Percentiles rank a stretch among this genome's conserved stretches.
Conservation (phyloP, 2,329 filamentous ascomycete species). For the Blastomyces percursus region DNA sequence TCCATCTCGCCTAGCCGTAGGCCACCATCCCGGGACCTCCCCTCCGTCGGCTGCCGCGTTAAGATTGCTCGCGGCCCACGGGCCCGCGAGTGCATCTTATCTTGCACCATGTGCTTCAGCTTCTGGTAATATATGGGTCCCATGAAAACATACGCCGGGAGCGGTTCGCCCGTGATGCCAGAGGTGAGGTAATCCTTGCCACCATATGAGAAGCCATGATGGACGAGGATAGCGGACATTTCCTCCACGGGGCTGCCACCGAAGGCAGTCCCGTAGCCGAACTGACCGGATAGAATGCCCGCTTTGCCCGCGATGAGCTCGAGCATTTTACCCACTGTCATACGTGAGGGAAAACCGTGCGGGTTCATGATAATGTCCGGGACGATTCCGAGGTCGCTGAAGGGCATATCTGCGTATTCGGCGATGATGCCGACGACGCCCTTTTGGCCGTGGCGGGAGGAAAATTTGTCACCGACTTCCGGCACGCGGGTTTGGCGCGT, state of each 20-base stretch:
- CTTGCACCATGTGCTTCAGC: constrained; percentile 99
- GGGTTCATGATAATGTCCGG: constrained; percentile 99
- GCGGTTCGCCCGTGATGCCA: constrained; percentile 84
- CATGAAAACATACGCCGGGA: constrained; percentile 96
- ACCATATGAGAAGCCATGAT: constrained; percentile 87
- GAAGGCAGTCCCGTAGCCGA: constrained; percentile 84
- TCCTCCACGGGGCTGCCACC: constrained; percentile 75
- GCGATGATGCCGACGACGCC: constrained; percentile 95
- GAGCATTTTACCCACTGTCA: constrained; percentile 97
- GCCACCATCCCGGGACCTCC: constrained; percentile 83
- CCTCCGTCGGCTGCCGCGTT: constrained; percentile 91
- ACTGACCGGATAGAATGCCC: constrained; percentile 69
- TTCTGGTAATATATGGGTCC: constrained; percentile 99
- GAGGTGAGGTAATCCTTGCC: constrained; percentile 96
- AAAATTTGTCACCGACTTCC: constrained; percentile 97
- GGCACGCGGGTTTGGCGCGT: constrained; percentile 91
- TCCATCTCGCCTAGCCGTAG: constrained; percentile 97
- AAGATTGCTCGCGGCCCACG: constrained; percentile 83
- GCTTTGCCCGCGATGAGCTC: constrained; percentile 93
- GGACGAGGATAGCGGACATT: constrained; percentile 74
- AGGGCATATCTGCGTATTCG: constrained; percentile 93
- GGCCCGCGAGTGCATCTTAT: constrained; percentile 97
- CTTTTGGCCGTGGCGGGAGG: constrained; percentile 95
- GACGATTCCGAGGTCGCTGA: constrained; percentile 79
- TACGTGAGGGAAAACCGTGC: constrained; percentile 97